A percentile compares a stretch with the other conserved stretches of the same genome.
These are phyloP conservation scores for Leptographium lundbergii DNA, from an alignment of 2,329 filamentous ascomycete genomes.

Conservation along the genomic window DNA sequence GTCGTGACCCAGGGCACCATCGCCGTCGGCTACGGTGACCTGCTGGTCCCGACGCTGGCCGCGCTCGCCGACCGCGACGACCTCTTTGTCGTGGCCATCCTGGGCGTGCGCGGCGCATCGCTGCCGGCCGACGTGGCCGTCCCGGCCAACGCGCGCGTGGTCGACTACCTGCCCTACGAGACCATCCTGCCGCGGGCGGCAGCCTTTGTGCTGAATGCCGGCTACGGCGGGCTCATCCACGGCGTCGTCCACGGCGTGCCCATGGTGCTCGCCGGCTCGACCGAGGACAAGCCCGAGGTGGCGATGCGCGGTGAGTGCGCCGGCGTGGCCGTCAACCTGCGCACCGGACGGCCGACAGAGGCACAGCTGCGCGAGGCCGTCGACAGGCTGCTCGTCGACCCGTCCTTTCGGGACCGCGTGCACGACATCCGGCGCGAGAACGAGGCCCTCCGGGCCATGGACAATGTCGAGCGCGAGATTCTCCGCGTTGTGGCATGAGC, in stretches of 20 bases:
- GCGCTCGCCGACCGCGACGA: conserved; percentile 29
- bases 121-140: neutral
- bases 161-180: conserved; percentile 37
- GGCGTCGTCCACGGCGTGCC: conserved; percentile 31
- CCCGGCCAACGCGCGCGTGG: conserved; percentile 25
- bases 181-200: conserved; percentile 28
- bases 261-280: conserved; percentile 30
- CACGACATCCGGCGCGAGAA: conserved; percentile 13
- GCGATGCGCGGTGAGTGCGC: conserved; percentile 27
- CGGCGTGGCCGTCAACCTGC: conserved; percentile 31
- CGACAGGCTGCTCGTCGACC: conserved; percentile 18
- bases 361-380: conserved; percentile 15
- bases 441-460: conserved; percentile 8
- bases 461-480: conserved; percentile 3
- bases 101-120: conserved; percentile 2
- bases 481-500: neutral
- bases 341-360: conserved; percentile 13
- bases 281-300: conserved; percentile 29
- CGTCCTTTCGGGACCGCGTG: conserved; percentile 19
- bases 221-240: conserved; percentile 34
- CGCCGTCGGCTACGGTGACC: conserved; percentile 23
- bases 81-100: conserved; percentile 19
- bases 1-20: conserved; percentile 36
- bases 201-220: conserved; percentile 34
- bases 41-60: conserved; percentile 31